Evolutionary conservation across 2,329 filamentous ascomycete species (phyloP), one percentile per base, ranked within the genome.

Genomic region (Trichoderma afroharzianum): DNA sequence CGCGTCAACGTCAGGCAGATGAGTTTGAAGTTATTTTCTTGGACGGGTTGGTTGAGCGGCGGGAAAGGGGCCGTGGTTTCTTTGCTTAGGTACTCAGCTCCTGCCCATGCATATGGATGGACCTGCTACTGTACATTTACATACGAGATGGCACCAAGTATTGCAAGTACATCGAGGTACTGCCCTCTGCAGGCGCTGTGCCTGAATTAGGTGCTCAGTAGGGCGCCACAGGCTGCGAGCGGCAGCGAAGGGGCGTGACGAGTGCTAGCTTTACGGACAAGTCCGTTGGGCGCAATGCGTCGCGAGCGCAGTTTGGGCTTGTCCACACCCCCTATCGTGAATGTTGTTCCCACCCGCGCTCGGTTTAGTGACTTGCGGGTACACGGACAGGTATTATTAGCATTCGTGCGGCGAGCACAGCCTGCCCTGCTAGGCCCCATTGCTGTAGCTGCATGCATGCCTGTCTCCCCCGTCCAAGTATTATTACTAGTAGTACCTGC

Each of bases 361-460:
- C 39, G 69, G 43, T 63, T 21, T 11, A 24, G 47, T 53, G 47
- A 53, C 47, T 53, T 53, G 47, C 47, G 47, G 47, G 47, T 53
- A 53, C 47, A 53, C 47, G 47, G n/a, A 53, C n/a, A 53, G 47
- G 53, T 57, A 71, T 71, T 71, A 71, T 71, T 71, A 71, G 70
- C 70, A 71, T 68, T 71, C 70, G 63, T 66, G 63, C 61, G 63
- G 43, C 47, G 47, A 57, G 59, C 70, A 71, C 70, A 68, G 70
- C 63, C 70, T 68, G 57, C 21, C 36, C 53, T 33, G 62, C 47
- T 28, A 47, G 43, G 36, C 32, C 15, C 53, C 66, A 61, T 43
- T 26, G 3, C 39, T 53, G n/a, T 11, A 39, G 9, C 39, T 53
- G 28, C 15, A 39, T 59, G 57, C 67, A 69, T 68, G 66, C 66